Conservation (phyloP, 2,329 filamentous ascomycete species). For the Verticillium zaregamsianum region DNA sequence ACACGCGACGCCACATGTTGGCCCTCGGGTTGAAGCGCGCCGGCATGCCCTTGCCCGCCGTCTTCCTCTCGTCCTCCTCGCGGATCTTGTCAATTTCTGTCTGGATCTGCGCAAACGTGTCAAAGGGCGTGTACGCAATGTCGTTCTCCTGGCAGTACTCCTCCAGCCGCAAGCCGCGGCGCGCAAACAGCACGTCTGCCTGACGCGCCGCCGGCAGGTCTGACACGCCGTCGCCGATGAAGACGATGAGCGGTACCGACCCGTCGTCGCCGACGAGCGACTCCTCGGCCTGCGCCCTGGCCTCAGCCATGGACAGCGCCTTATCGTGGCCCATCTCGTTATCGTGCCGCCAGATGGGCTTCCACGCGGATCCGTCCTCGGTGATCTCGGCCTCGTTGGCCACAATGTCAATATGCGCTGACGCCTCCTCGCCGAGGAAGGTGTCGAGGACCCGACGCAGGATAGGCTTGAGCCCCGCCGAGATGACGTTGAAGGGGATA, state of each 20-base stretch:
- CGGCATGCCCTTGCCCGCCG: conserved; percentile 54
- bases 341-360: conserved; percentile 64
- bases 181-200: conserved; percentile 64
- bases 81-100: conserved; percentile 53
- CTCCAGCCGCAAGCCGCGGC: conserved; percentile 60
- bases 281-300: conserved; percentile 37
- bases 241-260: conserved; percentile 62
- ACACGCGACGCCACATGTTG: conserved; percentile 63
- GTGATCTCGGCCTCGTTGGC: conserved; percentile 62
- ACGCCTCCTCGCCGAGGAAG: conserved; percentile 58
- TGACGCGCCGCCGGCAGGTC: conserved; percentile 63
- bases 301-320: conserved; percentile 59
- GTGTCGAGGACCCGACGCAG: conserved; percentile 57
- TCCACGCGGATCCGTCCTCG: conserved; percentile 56
- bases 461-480: conserved; percentile 62
- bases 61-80: conserved; percentile 56
- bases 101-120: conserved; percentile 64
- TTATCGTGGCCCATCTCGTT: conserved; percentile 65
- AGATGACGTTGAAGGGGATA: conserved; percentile 68
- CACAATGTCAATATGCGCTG: conserved; percentile 59
- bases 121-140: conserved; percentile 57
- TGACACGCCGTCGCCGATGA: conserved; percentile 67
- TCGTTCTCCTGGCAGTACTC: conserved; percentile 61
- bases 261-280: conserved; percentile 52
- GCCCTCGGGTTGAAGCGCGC: conserved; percentile 62